Percentiles rank a stretch among this genome's conserved stretches.
phyloP scores from a whole-genome alignment of 2,329 filamentous ascomycete genomes.

The Davidsoniella virescens region DNA sequence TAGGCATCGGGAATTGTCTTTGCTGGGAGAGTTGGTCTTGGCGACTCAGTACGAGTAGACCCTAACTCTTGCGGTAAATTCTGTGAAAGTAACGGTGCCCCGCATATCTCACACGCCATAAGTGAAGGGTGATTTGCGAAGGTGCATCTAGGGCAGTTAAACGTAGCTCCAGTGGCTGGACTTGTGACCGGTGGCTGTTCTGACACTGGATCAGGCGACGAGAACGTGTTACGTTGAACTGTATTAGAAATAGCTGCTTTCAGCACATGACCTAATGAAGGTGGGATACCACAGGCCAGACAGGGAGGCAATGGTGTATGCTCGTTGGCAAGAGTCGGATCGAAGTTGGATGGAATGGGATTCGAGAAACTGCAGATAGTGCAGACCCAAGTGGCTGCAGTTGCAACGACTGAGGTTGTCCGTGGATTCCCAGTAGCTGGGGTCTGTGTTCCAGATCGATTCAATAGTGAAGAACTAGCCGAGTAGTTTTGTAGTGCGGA shows the following conservation, averaged over 20 bases:
- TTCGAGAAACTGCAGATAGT: conserved; percentile 94
- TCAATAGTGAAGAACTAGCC: background rate
- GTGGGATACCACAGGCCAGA: conserved; percentile 85
- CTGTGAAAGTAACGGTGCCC: conserved; percentile 51
- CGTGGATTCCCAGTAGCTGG: background rate
- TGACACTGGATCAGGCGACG: background rate
- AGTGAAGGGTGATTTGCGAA: conserved; percentile 87
- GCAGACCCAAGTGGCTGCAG: conserved; percentile 78
- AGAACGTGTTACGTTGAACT: conserved; percentile 30
- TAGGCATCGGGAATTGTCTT: conserved; percentile 33
- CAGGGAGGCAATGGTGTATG: conserved; percentile 75
- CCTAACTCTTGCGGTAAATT: conserved; percentile 23
- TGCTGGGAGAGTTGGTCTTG: conserved; percentile 48
- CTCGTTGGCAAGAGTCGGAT: conserved; percentile 62
- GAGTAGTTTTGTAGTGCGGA: conserved; percentile 1
- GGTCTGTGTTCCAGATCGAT: background rate
- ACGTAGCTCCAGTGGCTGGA: conserved; percentile 17
- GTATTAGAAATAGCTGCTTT: conserved; percentile 74
- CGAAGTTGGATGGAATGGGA: conserved; percentile 82
- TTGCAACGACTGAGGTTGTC: conserved; percentile 14
- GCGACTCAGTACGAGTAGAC: conserved; percentile 49
- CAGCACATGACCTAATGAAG: conserved; percentile 62
- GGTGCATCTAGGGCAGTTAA: conserved; percentile 74
- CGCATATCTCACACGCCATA: conserved; percentile 77
- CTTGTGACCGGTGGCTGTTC: background rate